Evolutionary conservation across 768 basidiomycete species (phyloP), one percentile per base, ranked within the genome.

Genomic region (Lentinula sp.): DNA sequence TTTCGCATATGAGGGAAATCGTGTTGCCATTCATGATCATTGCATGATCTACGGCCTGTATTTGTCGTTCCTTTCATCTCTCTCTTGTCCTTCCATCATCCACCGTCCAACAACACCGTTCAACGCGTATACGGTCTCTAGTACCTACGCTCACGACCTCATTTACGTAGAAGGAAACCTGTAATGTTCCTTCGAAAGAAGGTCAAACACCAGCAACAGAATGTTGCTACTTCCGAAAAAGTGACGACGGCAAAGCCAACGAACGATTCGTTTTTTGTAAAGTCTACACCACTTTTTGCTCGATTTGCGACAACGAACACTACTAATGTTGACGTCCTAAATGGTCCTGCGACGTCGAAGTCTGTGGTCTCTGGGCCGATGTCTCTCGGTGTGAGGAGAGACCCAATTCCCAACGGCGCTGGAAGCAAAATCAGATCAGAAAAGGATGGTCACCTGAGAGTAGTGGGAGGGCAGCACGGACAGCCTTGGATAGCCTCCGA

Each of bases 181-280:
- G 10, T n/a, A 54, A 54, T 54, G 53, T 54, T 54, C 53, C 53
- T 54, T 54, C 53, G 53, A 54, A 54, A 37, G 53, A 54, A 54
- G 53, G 34, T 13, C 18, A 54, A 54, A 21, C 35, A 34, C n/a
- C 32, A 54, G 35, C 34, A 54, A 21, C 34, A 34, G 16, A 39
- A 39, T 54, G 34, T 15, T 54, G 18, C 53, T 21, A 18, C 53
- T 37, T 39, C 53, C 10, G 34, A 37, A 37, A 21, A 34, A 37
- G n/a, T 35, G n/a, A 15, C 50, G 28, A 35, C 7, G 50, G 15
- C 35, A 34, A 54, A 39, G 53, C 34, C 35, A 8, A 40, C 34
- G 10, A 18, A 37, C 4, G 35, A 54, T 11, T 13, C 35, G 8
- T n/a, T n/a, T 45, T 21, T 15, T 8, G 7, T 18, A 18, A 48